Conservation (phyloP, 2,329 filamentous ascomycete genomes). For the Coniosporium tulheliwenetii region DNA sequence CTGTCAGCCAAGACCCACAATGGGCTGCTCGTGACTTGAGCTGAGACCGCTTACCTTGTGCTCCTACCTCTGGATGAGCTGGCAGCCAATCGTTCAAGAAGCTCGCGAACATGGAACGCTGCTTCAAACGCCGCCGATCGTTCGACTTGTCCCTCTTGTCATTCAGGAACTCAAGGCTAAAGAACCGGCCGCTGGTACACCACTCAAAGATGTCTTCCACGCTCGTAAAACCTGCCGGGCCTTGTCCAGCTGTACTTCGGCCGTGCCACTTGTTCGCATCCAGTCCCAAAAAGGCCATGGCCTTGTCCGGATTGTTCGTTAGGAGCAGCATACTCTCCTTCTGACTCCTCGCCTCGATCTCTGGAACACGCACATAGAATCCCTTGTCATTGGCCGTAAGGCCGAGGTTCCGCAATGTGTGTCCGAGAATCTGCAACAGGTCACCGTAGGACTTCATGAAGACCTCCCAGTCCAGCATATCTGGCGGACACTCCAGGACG, state of each 20-base stretch:
- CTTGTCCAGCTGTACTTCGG: too few species aligned
- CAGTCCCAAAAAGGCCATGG: slow-evolving; percentile 50
- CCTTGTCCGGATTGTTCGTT: slow-evolving; percentile 36
- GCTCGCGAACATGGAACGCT: slow-evolving; percentile 39
- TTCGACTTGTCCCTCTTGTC: slow-evolving; percentile 25
- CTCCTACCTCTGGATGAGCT: slow-evolving; percentile 24
- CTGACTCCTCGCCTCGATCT: slow-evolving; percentile 46
- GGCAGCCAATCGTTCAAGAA: slow-evolving; percentile 54
- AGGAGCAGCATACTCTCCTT: slow-evolving; percentile 45
- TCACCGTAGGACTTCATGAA: slow-evolving; percentile 64
- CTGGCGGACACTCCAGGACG: slow-evolving; percentile 36
- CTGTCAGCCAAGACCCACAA: too few species aligned
- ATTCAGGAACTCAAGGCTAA: slow-evolving; percentile 25
- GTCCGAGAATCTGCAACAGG: slow-evolving; percentile 49
- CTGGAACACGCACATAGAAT: slow-evolving; percentile 49
- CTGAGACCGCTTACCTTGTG: not conserved
- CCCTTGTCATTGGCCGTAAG: slow-evolving; percentile 49
- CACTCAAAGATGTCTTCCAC: slow-evolving; percentile 47
- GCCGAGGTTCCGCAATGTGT: slow-evolving; percentile 46
- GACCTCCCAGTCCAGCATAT: slow-evolving; percentile 41
- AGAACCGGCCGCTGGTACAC: slow-evolving; percentile 40
- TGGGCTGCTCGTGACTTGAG: too few species aligned
- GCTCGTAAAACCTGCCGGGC: slow-evolving; percentile 35
- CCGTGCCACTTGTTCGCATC: slow-evolving; percentile 28
- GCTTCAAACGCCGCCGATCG: slow-evolving; percentile 40